Conservation (phyloP, 2,329 filamentous ascomycete species). For the Talaromyces sp. region DNA sequence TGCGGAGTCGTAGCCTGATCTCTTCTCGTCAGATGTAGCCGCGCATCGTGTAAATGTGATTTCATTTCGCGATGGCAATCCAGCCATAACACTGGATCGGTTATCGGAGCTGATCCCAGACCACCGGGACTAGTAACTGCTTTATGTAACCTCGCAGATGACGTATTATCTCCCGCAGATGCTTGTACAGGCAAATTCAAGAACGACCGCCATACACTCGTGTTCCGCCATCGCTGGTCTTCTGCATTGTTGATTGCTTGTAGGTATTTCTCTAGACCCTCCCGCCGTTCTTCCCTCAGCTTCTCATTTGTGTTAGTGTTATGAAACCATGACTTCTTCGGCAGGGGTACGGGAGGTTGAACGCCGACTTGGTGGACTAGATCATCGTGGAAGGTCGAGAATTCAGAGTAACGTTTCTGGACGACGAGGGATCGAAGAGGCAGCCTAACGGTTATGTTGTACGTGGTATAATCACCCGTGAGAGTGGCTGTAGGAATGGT, state of each 20-base stretch:
- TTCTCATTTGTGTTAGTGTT: conserved; percentile 55
- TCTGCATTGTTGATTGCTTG: conserved; percentile 55
- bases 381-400: conserved; percentile 53
- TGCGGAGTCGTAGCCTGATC: conserved; percentile 59
- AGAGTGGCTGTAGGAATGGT: conserved; percentile 49
- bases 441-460: conserved; percentile 60
- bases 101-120: conserved; percentile 37
- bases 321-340: conserved; percentile 60
- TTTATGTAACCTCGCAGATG: conserved; percentile 42
- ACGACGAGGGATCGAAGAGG: conserved; percentile 59
- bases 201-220: conserved; percentile 56
- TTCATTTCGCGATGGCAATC: conserved; percentile 61
- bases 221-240: conserved; percentile 58
- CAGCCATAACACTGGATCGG: conserved; percentile 59
- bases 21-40: conserved; percentile 56
- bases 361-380: conserved; percentile 51
- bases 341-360: conserved; percentile 54
- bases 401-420: conserved; percentile 64
- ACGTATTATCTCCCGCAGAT: conserved; percentile 29
- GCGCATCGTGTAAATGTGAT: conserved; percentile 57
- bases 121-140: conserved; percentile 40
- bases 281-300: conserved; percentile 56
- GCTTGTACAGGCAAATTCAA: conserved; percentile 52
- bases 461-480: conserved; percentile 55
- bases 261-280: conserved; percentile 57